Conservation (phyloP, 495 filamentous ascomycete genomes). For the Terfezia claveryi region DNA sequence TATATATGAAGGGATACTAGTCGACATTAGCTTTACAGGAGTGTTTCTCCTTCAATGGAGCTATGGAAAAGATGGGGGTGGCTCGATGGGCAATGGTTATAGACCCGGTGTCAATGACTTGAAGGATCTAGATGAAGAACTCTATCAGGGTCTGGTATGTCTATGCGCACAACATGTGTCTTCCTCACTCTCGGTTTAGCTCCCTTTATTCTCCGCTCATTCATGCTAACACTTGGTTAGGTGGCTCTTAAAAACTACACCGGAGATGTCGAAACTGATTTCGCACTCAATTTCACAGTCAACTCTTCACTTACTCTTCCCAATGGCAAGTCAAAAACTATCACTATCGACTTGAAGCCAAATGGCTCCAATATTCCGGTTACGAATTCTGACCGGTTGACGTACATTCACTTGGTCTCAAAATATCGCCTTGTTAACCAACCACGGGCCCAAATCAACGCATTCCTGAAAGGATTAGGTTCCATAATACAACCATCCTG, state of each 20-base stretch:
- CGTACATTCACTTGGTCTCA: conserved; percentile 86
- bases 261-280: conserved; percentile 54
- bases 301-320: conserved; percentile 47
- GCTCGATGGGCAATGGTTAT: conserved; percentile 45
- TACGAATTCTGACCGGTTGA: conserved; percentile 70
- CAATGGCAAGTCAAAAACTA: conserved; percentile 27
- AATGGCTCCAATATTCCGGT: conserved; percentile 57
- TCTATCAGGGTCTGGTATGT: conserved; percentile 69
- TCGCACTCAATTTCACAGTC: conserved; percentile 76
- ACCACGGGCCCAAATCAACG: conserved; percentile 52
- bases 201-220: neutral
- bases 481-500: conserved; percentile 78
- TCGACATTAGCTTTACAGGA: conserved; percentile 80
- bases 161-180: too few species aligned
- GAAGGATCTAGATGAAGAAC: conserved; percentile 71
- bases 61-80: conserved; percentile 12
- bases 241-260: conserved; percentile 72
- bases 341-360: conserved; percentile 52
- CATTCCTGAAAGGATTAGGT: conserved; percentile 67
- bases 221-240: neutral
- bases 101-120: conserved; percentile 82
- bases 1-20: conserved; percentile 88
- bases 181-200: conserved; percentile 8
- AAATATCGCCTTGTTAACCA: conserved; percentile 66
- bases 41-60: conserved; percentile 92